These are phyloP conservation scores for Trichoderma hamatum DNA, from an alignment of 2,329 filamentous ascomycete genomes.

Conservation along the genomic window DNA sequence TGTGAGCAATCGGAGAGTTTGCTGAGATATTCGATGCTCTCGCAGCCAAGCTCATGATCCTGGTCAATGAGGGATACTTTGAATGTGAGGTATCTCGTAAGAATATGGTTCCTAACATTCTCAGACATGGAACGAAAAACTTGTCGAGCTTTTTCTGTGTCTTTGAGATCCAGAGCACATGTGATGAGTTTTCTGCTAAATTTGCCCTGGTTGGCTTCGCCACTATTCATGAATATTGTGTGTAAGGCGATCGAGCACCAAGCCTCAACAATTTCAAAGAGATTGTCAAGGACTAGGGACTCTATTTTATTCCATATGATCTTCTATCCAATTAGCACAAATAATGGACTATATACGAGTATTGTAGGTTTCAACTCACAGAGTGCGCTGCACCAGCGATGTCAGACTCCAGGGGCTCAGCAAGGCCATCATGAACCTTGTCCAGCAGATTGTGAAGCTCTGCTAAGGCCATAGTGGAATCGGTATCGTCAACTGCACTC, in stretches of 20 bases:
- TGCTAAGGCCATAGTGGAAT: constrained; percentile 29
- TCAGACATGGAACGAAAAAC: constrained; percentile 63
- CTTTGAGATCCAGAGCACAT: constrained; percentile 60
- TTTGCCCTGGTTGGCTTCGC: constrained; percentile 67
- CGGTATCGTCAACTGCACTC: constrained; percentile 51
- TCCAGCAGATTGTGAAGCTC: constrained; percentile 34
- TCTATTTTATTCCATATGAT: constrained; percentile 83
- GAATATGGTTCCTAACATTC: constrained; percentile 59
- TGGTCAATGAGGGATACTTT: constrained; percentile 66
- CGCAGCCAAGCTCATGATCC: constrained; percentile 60
- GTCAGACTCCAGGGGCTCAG: constrained; percentile 56
- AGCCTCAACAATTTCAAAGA: constrained; percentile 58
- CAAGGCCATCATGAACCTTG: constrained; percentile 48
- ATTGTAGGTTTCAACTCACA: constrained; percentile 45
- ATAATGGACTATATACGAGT: background rate
- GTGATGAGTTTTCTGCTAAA: constrained; percentile 72
- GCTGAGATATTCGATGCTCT: constrained; percentile 65
- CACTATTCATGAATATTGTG: constrained; percentile 65
- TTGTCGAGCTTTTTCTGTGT: constrained; percentile 33
- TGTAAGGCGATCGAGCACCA: constrained; percentile 77
- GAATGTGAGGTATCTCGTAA: constrained; percentile 75
- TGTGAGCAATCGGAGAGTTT: constrained; percentile 53
- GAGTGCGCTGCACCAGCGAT: constrained; percentile 70
- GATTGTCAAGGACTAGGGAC: constrained; percentile 53
- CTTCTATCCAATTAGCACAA: constrained; percentile 47